phyloP scores from a whole-genome alignment of 805 yeast species.

The Ascoidea tarda region DNA sequence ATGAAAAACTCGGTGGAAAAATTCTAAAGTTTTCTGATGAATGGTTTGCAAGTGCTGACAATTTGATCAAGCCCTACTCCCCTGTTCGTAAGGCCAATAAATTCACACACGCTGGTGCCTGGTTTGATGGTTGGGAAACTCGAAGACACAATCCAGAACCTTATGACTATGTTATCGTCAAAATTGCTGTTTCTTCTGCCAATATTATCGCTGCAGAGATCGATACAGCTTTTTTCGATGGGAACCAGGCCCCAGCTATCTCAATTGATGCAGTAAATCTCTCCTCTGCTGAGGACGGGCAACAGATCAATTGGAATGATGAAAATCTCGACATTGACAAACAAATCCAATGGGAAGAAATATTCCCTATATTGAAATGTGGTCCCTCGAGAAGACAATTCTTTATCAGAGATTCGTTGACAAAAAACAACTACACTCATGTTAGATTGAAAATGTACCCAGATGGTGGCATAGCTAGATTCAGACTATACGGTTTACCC shows the following conservation, averaged over 20 bases:
- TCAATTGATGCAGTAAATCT: constrained; percentile 54
- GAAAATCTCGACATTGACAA: constrained; percentile 15
- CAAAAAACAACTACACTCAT: constrained; percentile 59
- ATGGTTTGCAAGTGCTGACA: constrained; percentile 91
- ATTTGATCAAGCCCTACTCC: constrained; percentile 65
- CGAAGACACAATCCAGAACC: constrained; percentile 79
- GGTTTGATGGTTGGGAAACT: constrained; percentile 99
- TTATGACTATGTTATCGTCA: constrained; percentile 78
- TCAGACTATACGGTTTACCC: constrained; percentile 78
- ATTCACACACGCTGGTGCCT: constrained; percentile 79
- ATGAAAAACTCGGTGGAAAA: constrained; percentile 71
- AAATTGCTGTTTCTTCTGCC: constrained; percentile 77
- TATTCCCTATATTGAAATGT: constrained; percentile 64
- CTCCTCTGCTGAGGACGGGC: constrained; percentile 18
- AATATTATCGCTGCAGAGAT: constrained; percentile 70
- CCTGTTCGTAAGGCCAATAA: constrained; percentile 74
- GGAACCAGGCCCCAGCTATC: constrained; percentile 88
- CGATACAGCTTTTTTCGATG: constrained; percentile 89
- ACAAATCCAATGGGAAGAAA: constrained; percentile 46
- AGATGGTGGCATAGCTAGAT: constrained; percentile 96
- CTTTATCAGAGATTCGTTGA: constrained; percentile 44
- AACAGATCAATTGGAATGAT: constrained; percentile 20
- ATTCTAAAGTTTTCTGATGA: constrained; percentile 67
- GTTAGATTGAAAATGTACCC: constrained; percentile 87
- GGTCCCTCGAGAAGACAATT: constrained; percentile 85